A percentile compares a stretch with the other conserved stretches of the same genome.
Evolutionary conservation across 1,284 basidiomycete species (phyloP).

Genomic region (Gomphus sp.): DNA sequence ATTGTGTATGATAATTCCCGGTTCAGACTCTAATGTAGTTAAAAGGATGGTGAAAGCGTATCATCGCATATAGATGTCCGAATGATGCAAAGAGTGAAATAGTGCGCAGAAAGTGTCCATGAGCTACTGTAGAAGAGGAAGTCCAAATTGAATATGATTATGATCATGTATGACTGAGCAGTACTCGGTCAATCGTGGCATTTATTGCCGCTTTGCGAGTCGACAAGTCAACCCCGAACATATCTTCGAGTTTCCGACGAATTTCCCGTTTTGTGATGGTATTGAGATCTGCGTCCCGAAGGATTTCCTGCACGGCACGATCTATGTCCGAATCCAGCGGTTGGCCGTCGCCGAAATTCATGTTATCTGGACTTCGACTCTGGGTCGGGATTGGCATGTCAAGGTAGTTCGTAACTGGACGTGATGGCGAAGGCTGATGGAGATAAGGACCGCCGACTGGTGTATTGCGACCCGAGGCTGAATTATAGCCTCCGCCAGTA

Average conservation of each 20-base stretch:
- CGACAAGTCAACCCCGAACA: slow-evolving; percentile 65
- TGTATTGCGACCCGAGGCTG: slow-evolving; percentile 59
- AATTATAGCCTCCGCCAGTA: slow-evolving; percentile 38
- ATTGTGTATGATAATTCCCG: not conserved
- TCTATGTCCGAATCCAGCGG: slow-evolving; percentile 69
- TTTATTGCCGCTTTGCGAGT: slow-evolving; percentile 62
- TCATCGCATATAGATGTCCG: not conserved
- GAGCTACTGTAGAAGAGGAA: not conserved
- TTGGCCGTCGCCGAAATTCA: slow-evolving; percentile 23
- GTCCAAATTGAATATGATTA: not conserved
- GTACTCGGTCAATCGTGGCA: slow-evolving; percentile 46
- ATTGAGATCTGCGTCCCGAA: slow-evolving; percentile 75
- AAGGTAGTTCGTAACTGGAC: slow-evolving; percentile 66
- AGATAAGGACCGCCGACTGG: slow-evolving; percentile 37
- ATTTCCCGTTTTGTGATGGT: slow-evolving; percentile 86
- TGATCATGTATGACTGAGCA: slow-evolving; percentile 11
- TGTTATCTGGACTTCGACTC: slow-evolving; percentile 45
- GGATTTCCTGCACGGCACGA: slow-evolving; percentile 57
- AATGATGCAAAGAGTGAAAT: slow-evolving; percentile 1
- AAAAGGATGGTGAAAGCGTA: not conserved
- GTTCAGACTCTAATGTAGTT: not conserved
- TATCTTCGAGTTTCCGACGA: slow-evolving; percentile 69
- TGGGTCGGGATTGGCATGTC: slow-evolving; percentile 49
- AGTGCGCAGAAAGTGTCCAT: not conserved
- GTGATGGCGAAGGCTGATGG: slow-evolving; percentile 53